Evolutionary conservation across 371 early-diverging fungal species (phyloP).

Genomic region (Vavraia culicis): DNA sequence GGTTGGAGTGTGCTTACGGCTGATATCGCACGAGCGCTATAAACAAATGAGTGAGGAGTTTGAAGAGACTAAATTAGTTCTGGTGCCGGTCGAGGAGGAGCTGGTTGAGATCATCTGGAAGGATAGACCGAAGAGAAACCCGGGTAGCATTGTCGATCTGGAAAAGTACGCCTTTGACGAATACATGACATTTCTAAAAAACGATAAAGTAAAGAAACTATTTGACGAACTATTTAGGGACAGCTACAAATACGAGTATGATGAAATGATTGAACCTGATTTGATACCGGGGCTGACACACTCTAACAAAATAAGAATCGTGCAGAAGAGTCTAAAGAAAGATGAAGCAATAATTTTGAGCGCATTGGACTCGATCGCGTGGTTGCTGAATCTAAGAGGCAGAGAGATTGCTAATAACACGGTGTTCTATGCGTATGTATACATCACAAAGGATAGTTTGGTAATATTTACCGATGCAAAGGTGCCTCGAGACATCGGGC

Average conservation of each 20-base stretch:
- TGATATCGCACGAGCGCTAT: constrained; percentile 45
- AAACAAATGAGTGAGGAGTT: constrained; percentile 41
- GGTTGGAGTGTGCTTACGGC: constrained; percentile 28
- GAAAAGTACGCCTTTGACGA: constrained; percentile 2
- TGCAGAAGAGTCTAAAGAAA: background rate
- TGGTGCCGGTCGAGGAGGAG: constrained; percentile 21
- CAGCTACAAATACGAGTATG: background rate
- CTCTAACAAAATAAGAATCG: background rate
- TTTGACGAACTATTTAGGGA: constrained; percentile 35
- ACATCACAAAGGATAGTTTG: constrained; percentile 49
- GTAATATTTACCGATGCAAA: constrained; percentile 57
- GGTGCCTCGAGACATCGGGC: constrained; percentile 41
- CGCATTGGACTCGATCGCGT: constrained; percentile 39
- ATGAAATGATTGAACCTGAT: background rate
- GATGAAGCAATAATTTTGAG: constrained; percentile 26
- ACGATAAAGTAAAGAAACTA: constrained; percentile 60
- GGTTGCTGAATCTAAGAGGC: constrained; percentile 91
- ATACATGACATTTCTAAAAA: too few relatives aligned
- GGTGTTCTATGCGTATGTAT: constrained; percentile 72
- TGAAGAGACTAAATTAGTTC: constrained; percentile 7
- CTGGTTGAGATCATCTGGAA: constrained; percentile 10
- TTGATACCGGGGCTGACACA: constrained; percentile 43
- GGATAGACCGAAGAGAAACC: constrained; percentile 4
- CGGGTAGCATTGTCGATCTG: constrained; percentile 7
- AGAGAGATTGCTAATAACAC: constrained; percentile 82